A percentile compares a stretch with the other conserved stretches of the same genome.
Evolutionary conservation across 768 basidiomycete species (phyloP).

Genomic region (Amanita rubescens): DNA sequence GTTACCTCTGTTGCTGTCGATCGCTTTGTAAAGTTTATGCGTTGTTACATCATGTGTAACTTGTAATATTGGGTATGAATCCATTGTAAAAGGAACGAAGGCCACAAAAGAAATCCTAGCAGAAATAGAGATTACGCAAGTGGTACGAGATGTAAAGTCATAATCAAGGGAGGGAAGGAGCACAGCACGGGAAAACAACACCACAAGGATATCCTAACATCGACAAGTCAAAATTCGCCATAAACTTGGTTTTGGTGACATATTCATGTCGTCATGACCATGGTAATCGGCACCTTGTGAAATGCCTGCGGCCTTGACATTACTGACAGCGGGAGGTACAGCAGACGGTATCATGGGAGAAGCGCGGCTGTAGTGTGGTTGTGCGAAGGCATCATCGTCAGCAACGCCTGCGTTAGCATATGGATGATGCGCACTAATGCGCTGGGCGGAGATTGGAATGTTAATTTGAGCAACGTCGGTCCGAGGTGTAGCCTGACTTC

Average conservation of each 20-base stretch:
- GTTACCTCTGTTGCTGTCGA: too few species aligned
- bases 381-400: conserved; percentile 52
- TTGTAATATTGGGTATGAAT: conserved; percentile 10
- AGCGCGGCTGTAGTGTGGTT: conserved; percentile 64
- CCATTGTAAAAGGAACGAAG: conserved; percentile 2
- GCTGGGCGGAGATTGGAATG: conserved; percentile 54
- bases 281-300: conserved; percentile 53
- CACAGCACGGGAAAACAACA: conserved; percentile 12
- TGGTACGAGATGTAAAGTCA: background rate
- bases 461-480: conserved; percentile 71
- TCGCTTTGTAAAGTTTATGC: too few species aligned
- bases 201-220: conserved; percentile 39
- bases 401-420: conserved; percentile 61
- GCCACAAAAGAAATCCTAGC: conserved; percentile 6
- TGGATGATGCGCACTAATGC: conserved; percentile 51
- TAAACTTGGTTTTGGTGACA: conserved; percentile 45
- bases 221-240: conserved; percentile 73
- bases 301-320: conserved; percentile 62
- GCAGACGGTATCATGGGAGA: conserved; percentile 77
- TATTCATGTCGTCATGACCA: conserved; percentile 49
- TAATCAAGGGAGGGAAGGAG: conserved; percentile 1
- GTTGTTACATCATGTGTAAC: background rate
- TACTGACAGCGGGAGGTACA: conserved; percentile 65
- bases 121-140: conserved; percentile 5
- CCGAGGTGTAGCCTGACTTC: conserved; percentile 56